Evolutionary conservation across 352 stramenopile species (phyloP).

Genomic region (Phytophthora boehmeriae): DNA sequence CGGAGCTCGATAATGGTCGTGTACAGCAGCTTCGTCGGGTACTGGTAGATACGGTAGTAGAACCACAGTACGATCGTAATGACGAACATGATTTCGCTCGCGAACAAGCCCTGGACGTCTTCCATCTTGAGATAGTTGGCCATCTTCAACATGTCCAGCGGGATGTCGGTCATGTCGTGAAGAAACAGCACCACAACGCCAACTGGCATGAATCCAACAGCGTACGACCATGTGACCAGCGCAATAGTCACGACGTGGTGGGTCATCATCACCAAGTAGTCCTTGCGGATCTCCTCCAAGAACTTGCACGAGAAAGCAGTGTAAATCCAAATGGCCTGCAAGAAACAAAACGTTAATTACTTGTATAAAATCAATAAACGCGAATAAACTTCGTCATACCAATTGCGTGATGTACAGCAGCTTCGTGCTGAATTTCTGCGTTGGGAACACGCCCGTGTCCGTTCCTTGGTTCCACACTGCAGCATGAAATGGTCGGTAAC

Average conservation of each 20-base stretch:
- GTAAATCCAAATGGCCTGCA: conserved; percentile 89
- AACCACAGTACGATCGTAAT: conserved; percentile 70
- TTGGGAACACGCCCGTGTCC: conserved; percentile 70
- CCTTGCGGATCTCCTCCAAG: conserved; percentile 87
- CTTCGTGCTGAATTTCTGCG: conserved; percentile 84
- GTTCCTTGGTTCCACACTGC: conserved; percentile 84
- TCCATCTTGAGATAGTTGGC: conserved; percentile 91
- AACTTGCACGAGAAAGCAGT: conserved; percentile 91
- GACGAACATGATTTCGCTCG: conserved; percentile 78
- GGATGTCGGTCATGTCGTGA: conserved; percentile 90
- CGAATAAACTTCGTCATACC: conserved; percentile 33
- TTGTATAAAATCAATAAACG: neutral
- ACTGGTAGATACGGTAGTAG: conserved; percentile 90
- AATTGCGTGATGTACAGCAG: conserved; percentile 86
- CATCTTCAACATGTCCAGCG: conserved; percentile 91
- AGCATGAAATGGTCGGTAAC: neutral
- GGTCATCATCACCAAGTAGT: conserved; percentile 92
- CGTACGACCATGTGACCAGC: conserved; percentile 86
- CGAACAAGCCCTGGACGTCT: conserved; percentile 67
- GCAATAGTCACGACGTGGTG: conserved; percentile 89
- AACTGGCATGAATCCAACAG: conserved; percentile 79
- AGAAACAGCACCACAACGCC: conserved; percentile 85
- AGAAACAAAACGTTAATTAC: neutral
- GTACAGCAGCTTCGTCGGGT: conserved; percentile 82
- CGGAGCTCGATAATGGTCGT: conserved; percentile 75